These are phyloP conservation scores for Albatrellus ellisii DNA, from an alignment of 768 basidiomycete genomes.

Conservation along the genomic window DNA sequence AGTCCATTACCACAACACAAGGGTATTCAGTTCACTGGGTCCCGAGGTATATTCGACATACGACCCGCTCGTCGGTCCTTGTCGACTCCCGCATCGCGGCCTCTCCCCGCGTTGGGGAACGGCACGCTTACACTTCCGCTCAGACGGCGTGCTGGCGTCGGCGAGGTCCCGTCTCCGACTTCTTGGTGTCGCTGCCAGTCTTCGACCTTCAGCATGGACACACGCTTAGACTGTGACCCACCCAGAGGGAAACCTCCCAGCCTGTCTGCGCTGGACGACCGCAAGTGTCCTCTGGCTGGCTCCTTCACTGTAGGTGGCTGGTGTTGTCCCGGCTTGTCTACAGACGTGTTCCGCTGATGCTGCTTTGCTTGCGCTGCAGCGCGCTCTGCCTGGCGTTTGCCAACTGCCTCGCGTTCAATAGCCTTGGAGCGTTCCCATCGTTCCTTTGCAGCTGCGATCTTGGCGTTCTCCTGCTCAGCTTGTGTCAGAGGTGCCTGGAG, in stretches of 20 bases:
- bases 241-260: conserved; percentile 28
- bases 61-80: conserved; percentile 20
- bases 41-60: conserved; percentile 22
- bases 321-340: conserved; percentile 20
- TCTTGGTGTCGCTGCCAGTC: conserved; percentile 75
- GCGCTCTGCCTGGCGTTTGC: conserved; percentile 60
- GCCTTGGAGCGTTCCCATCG: conserved; percentile 76
- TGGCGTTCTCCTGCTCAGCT: conserved; percentile 64
- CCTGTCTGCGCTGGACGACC: conserved; percentile 50
- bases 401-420: conserved; percentile 62
- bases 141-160: conserved; percentile 14
- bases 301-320: conserved; percentile 2
- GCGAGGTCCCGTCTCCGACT: conserved; percentile 20
- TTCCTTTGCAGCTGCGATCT: conserved; percentile 58
- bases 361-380: conserved; percentile 34
- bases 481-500: conserved; percentile 79
- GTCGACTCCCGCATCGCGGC: conserved; percentile 7
- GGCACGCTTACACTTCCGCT: conserved; percentile 35
- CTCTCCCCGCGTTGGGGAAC: conserved; percentile 34
- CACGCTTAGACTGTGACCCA: conserved; percentile 37
- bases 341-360: conserved; percentile 37
- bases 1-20: too few relatives aligned
- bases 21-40: conserved; percentile 23
- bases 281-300: conserved; percentile 23
- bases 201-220: conserved; percentile 71